A percentile compares a stretch with the other conserved stretches of the same genome.
Conservation (phyloP, 2,329 filamentous ascomycete genomes). For the Talaromyces sp. region DNA sequence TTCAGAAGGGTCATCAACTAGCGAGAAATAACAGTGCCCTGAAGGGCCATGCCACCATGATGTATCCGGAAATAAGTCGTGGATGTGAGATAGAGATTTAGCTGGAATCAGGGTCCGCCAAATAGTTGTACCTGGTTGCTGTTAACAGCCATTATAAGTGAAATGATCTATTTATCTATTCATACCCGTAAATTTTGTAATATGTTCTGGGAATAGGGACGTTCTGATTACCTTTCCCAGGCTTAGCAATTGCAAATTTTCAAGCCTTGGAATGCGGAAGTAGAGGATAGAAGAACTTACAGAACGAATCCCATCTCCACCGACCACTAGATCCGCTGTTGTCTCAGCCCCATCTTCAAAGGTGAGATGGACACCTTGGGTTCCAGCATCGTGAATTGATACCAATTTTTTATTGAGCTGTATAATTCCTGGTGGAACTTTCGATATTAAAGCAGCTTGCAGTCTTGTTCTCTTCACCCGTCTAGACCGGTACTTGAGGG, state of each 20-base stretch:
- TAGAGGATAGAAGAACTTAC: neutral
- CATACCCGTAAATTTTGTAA: constrained; percentile 2
- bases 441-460: neutral
- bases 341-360: constrained; percentile 1
- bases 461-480: constrained; percentile 4
- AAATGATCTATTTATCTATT: neutral
- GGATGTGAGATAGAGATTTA: neutral
- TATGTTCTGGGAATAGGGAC: neutral
- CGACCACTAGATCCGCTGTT: neutral
- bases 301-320: constrained; percentile 4
- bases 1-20: neutral
- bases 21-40: constrained; percentile 3
- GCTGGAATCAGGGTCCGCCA: constrained; percentile 4
- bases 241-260: neutral
- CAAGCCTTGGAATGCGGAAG: neutral
- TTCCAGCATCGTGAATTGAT: neutral
- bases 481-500: constrained; percentile 2
- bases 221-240: neutral
- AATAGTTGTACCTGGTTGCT: neutral
- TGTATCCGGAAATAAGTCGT: neutral
- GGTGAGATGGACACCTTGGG: neutral
- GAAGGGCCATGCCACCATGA: constrained; percentile 5
- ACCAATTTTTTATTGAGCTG: constrained; percentile 5
- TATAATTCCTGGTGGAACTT: neutral
- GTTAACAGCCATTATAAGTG: neutral